Conservation (phyloP, 2,329 filamentous ascomycete species). For the Alternaria solani region DNA sequence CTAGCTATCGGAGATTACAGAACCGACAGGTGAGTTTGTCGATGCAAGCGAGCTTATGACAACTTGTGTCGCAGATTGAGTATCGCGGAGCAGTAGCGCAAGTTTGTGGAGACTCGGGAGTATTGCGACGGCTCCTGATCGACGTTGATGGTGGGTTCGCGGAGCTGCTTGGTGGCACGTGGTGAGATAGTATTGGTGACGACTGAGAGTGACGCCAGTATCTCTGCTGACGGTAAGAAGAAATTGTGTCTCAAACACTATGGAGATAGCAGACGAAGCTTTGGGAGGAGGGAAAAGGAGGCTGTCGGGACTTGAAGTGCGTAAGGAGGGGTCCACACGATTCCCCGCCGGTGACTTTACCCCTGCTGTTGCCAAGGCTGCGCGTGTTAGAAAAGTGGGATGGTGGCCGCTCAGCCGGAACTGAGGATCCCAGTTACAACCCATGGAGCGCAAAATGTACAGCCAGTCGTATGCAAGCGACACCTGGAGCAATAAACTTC, state of each 20-base stretch:
- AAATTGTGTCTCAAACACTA: not conserved
- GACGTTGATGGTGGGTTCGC: not conserved
- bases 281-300: not conserved
- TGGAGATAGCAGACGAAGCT: not conserved
- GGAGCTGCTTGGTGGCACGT: conserved; percentile 3
- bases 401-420: conserved; percentile 3
- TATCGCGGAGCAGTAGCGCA: conserved; percentile 1
- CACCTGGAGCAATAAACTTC: not conserved
- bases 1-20: conserved; percentile 8
- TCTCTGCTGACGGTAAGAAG: not conserved
- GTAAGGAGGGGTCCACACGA: conserved; percentile 18
- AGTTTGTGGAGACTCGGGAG: not conserved
- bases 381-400: not conserved
- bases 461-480: not conserved
- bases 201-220: not conserved
- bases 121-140: conserved; percentile 1
- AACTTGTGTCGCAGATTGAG: not conserved
- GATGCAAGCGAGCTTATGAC: not conserved
- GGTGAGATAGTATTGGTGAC: not conserved
- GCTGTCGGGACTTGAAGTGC: not conserved
- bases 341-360: conserved; percentile 12
- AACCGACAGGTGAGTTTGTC: not conserved
- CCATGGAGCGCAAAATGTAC: not conserved
- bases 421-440: not conserved
- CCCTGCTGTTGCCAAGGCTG: conserved; percentile 12